Base-by-base conservation (phyloP, 2,329 filamentous ascomycete genomes). In the Cercospora sp. region DNA sequence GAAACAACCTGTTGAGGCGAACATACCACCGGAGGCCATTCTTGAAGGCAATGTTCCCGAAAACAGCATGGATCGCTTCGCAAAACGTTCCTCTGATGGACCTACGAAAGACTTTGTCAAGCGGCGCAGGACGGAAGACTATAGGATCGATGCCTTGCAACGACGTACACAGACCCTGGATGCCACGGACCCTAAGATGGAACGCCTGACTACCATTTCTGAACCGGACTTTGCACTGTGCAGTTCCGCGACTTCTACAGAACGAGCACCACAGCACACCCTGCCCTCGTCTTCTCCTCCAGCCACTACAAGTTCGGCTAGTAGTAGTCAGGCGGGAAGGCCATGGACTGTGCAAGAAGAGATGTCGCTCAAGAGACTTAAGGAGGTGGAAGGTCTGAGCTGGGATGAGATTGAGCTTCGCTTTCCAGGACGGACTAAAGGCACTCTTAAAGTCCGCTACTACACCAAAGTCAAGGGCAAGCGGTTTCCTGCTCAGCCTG, bases 281-380 rank as follows among this genome's bases (percentile, higher is more conserved):
- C 23, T 16, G 23, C 26, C 26, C 18, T 60, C n/a, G 12, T 59
- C 31, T 28, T 30, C 53, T 31, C 45, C 60, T 28, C 9, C 60
- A 12, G 5, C 33, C 5, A 8, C 23, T 23, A 20, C 60, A 62
- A 23, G n/a, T 9, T 2, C 18, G n/a, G 33, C 36, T 7, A 62
- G 10, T 8, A 60, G 18, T 5, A 48, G 60, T 45, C 33, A n/a
- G 16, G n/a, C n/a, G 20, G 13, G 23, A 30, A 48, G 9, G 16
- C 36, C 36, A 31, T 62, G 60, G 60, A 30, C 60, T n/a, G 26
- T 28, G 12, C 72, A 77, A 30, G 78, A 80, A 51, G 74, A 77
- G 28, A 60, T 60, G 1, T 69, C 79, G 5, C 70, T 84, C 0
- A 77, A 81, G 5, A 79, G 78, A 39, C 63, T 83, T 5, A 83